Evolutionary conservation across 805 yeast species (phyloP).

Genomic region (Pichia nanzhaoensis): DNA sequence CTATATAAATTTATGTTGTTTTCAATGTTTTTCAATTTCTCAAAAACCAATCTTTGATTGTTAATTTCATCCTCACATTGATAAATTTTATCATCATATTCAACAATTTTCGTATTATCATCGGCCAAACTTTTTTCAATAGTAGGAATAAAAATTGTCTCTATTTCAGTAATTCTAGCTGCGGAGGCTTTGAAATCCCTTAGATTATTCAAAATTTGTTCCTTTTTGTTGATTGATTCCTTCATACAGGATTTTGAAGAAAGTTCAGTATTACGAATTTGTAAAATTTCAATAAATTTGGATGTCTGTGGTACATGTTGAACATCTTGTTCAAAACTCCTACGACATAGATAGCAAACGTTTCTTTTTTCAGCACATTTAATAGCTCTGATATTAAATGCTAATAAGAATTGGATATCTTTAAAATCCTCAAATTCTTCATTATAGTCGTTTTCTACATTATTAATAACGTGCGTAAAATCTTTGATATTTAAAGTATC

Average conservation of each 20-base stretch:
- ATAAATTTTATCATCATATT: constrained; percentile 10
- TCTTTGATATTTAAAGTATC: constrained; percentile 36
- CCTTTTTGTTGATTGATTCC: constrained; percentile 22
- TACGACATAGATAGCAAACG: constrained; percentile 66
- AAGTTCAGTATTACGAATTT: constrained; percentile 20
- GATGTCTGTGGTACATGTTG: constrained; percentile 10
- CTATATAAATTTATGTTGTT: constrained; percentile 8
- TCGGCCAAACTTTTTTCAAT: background rate
- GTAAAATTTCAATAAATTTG: constrained; percentile 21
- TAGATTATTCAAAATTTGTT: constrained; percentile 23
- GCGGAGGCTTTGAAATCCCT: constrained; percentile 27
- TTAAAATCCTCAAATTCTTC: constrained; percentile 59
- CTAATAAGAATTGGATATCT: constrained; percentile 59
- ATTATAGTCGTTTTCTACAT: constrained; percentile 57
- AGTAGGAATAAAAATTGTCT: constrained; percentile 27
- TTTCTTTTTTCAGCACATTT: constrained; percentile 50
- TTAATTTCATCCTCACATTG: constrained; percentile 23
- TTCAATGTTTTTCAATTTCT: constrained; percentile 8
- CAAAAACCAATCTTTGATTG: constrained; percentile 1
- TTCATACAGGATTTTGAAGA: constrained; percentile 17
- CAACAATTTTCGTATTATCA: background rate
- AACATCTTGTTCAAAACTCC: constrained; percentile 46
- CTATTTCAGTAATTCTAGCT: constrained; percentile 18
- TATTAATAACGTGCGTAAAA: constrained; percentile 40
- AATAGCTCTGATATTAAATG: constrained; percentile 65